Conservation (phyloP, 176 grass and related monocot genomes). For the Elymus sibiricus region DNA sequence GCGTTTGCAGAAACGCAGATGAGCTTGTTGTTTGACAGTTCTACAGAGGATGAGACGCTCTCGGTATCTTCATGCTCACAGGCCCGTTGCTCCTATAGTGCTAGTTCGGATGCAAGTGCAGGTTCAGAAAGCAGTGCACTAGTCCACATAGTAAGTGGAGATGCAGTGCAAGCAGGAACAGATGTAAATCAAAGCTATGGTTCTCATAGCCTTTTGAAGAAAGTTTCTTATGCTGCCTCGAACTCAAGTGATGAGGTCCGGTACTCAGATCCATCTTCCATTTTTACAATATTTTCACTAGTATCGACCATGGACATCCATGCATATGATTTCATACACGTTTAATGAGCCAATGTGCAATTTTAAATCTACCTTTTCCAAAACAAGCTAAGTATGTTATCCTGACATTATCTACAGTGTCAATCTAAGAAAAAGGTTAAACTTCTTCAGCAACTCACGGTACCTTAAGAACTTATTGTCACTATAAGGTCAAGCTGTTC, state of each 20-base stretch:
- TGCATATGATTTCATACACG: background rate
- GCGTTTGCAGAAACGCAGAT: constrained; percentile 42
- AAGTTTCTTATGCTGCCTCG: constrained; percentile 22
- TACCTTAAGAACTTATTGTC: background rate
- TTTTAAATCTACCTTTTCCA: background rate
- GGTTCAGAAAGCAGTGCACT: constrained; percentile 37
- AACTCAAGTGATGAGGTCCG: constrained; percentile 37
- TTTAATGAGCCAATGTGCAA: background rate
- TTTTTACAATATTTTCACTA: background rate
- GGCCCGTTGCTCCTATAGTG: background rate
- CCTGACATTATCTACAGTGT: constrained; percentile 38
- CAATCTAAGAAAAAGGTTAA: constrained; percentile 60
- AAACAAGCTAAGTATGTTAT: constrained; percentile 11
- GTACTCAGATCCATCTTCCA: background rate
- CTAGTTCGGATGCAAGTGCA: constrained; percentile 27
- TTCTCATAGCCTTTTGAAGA: constrained; percentile 23
- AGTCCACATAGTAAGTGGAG: constrained; percentile 11
- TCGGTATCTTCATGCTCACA: constrained; percentile 36
- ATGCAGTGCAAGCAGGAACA: constrained; percentile 10
- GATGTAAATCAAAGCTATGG: constrained; percentile 25
- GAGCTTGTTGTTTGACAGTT: constrained; percentile 36
- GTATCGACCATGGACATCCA: background rate
- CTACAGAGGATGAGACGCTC: background rate
- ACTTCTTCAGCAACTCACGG: background rate
- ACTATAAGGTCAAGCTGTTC: background rate